Base-by-base conservation (phyloP, 2,329 filamentous ascomycete species). In the Aurifilum marmelostoma region DNA sequence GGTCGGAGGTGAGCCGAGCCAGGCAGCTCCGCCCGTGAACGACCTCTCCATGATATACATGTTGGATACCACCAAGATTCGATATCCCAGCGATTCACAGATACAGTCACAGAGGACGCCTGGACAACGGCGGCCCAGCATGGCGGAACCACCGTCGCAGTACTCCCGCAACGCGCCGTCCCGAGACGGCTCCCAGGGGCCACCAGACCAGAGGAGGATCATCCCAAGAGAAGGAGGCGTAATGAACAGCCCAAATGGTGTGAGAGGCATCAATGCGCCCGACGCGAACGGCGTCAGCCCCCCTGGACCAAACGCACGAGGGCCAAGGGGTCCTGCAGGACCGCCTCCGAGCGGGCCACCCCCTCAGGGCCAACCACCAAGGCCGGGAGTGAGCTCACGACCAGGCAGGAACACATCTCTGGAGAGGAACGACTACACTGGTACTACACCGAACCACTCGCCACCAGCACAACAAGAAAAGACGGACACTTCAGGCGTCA, bases 1-100 rank as follows among this genome's bases (percentile, higher is more conserved):
- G 54, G 85, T 98, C 41, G 97, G 93, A 50, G 96, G 96, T 72
- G 97, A 99, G 79, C 96, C 96, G 18, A 98, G 94, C 78, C 94
- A 94, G 21, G 91, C 93, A 37, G 88, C 92, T 0, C 88, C 91
- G 62, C 89, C 96, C 75, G 88, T 92, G 41, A 91, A 90, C 71
- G 96, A 99, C 77, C 84, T 99, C 65, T 93, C 92, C 69, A 87
- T 97, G 75, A 91, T 93, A 47, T 99, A 98, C 79, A 87, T 97
- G 72, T 84, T 99, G 71, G 96, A 99, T 79, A 99, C 96, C 11
- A 91, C 89, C 62, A 99, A 99, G 80, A 99, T 99, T 74, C 89
- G 96, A 72, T 99, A 99, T 79, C 96, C 96, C 1, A 95, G 92
- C 74, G 94, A 97, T 75, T 80, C 84, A 5, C 84, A 83, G 71